phyloP scores from a whole-genome alignment of 2,329 filamentous ascomycete species.

The Neonectria ditissima region DNA sequence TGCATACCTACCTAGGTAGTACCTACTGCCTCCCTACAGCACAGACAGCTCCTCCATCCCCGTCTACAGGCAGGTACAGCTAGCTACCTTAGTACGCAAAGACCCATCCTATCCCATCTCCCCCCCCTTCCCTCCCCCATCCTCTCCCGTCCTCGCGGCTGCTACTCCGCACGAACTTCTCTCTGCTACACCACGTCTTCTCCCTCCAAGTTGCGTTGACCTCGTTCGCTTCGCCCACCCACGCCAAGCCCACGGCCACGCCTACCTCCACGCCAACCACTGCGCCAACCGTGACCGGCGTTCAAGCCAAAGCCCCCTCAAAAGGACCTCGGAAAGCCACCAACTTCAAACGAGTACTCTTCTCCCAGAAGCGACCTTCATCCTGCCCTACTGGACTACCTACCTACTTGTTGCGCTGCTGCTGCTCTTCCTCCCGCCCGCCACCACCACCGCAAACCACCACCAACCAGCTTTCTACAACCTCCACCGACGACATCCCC shows the following conservation, averaged over 20 bases:
- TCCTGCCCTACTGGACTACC: no score
- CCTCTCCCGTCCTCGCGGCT: not conserved
- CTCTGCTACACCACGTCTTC: not conserved
- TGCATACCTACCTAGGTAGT: not conserved
- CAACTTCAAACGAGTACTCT: not conserved
- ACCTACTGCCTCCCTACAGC: not conserved
- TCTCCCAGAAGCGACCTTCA: not conserved
- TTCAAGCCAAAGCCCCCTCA: not conserved
- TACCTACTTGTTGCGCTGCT: not conserved
- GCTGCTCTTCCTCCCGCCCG: constrained; percentile 3
- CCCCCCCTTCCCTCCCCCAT: not conserved
- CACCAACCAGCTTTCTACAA: constrained; percentile 14
- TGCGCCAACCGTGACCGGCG: constrained; percentile 1
- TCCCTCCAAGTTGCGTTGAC: not conserved
- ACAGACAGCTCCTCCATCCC: constrained; percentile 7
- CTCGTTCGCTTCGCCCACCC: not conserved
- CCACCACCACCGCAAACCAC: constrained; percentile 22
- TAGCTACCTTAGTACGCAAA: constrained; percentile 6
- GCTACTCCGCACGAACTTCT: not conserved
- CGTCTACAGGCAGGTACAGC: constrained; percentile 6
- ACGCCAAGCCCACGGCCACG: not conserved
- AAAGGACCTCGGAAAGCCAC: constrained; percentile 6
- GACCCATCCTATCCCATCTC: constrained; percentile 15
- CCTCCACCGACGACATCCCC: constrained; percentile 33
- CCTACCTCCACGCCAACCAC: constrained; percentile 2